Evolutionary conservation across 805 yeast genomes (phyloP), one percentile per base, ranked within the genome.

Genomic region (Yarrowia porcina): DNA sequence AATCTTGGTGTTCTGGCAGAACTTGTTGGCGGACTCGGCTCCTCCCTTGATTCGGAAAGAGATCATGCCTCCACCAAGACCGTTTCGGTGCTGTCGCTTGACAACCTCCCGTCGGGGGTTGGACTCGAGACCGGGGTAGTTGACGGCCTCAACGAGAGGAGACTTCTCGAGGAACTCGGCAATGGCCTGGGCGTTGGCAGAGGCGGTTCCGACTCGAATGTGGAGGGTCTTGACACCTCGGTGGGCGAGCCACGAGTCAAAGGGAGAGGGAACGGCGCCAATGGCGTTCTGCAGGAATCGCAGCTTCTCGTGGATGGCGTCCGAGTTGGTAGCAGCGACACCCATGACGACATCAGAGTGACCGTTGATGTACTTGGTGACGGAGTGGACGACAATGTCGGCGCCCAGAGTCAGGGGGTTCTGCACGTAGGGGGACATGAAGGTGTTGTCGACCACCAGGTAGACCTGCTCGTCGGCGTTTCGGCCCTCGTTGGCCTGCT

Each of bases 271-370:
- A 66, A 90, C 83, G 27, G 96, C 90, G 66, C 96, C 97, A 70
- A 88, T 79, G 67, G 96, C 96, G 70, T 89, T 89, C 76, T 90
- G 96, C 75, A 89, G 80, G 79, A 88, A 89, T 65, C 88, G 80
- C 75, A 86, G 80, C 71, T 80, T 79, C 69, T 85, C 85, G 76
- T 83, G 83, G 69, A 88, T 76, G 57, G 72, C 79, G 63, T 82
- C 85, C 69, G 75, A 74, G 79, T 84, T 88, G 67, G 90, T 83
- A 61, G 88, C 90, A 66, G 88, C 83, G 62, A 88, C 85, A 70
- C 97, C 97, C 79, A 89, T 82, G 59, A 90, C 94, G 21, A 90
- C 96, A 72, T 90, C 96, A 25, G 96, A 88, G 78, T 90, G 97
- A 67, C 97, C 97, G 72, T 89, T 90, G 76, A 90, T 85, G 80